phyloP scores from a whole-genome alignment of 345 rosid genomes.

The Citrus hindsii region DNA sequence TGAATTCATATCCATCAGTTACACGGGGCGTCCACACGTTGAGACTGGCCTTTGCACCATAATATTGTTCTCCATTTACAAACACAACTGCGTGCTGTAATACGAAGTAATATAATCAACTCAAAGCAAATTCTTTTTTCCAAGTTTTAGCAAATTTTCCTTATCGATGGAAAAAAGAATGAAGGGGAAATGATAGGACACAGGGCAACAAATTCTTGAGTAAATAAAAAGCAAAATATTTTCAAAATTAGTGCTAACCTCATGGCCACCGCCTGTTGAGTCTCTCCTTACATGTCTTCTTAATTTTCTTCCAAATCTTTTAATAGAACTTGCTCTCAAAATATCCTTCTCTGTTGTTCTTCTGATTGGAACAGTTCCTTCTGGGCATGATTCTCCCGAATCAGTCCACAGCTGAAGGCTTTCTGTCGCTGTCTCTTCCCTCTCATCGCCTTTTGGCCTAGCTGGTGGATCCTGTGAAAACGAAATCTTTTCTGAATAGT shows the following conservation, averaged over 20 bases:
- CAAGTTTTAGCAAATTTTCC: background rate
- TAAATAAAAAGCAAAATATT: background rate
- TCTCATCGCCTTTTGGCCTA: conserved; percentile 51
- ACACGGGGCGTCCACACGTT: conserved; percentile 93
- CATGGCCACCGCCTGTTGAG: conserved; percentile 83
- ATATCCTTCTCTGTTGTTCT: conserved; percentile 69
- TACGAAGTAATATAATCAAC: background rate
- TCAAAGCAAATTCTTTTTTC: background rate
- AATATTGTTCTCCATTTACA: conserved; percentile 80
- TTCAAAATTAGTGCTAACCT: conserved; percentile 46
- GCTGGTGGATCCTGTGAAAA: conserved; percentile 62
- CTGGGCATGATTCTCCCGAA: conserved; percentile 80
- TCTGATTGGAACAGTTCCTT: conserved; percentile 85
- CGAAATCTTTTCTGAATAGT: conserved; percentile 4
- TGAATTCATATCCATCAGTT: conserved; percentile 71
- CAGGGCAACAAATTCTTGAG: background rate
- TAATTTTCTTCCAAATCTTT: conserved; percentile 69
- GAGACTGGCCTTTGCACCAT: conserved; percentile 92
- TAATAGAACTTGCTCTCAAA: conserved; percentile 60
- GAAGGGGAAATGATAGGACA: background rate
- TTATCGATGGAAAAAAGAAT: background rate
- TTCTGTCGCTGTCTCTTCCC: conserved; percentile 26
- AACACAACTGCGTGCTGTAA: conserved; percentile 94
- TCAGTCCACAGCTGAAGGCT: conserved; percentile 71
- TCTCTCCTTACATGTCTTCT: conserved; percentile 82